Conservation (phyloP, 108 stramenopile genomes). For the Nitzschia putrida region DNA sequence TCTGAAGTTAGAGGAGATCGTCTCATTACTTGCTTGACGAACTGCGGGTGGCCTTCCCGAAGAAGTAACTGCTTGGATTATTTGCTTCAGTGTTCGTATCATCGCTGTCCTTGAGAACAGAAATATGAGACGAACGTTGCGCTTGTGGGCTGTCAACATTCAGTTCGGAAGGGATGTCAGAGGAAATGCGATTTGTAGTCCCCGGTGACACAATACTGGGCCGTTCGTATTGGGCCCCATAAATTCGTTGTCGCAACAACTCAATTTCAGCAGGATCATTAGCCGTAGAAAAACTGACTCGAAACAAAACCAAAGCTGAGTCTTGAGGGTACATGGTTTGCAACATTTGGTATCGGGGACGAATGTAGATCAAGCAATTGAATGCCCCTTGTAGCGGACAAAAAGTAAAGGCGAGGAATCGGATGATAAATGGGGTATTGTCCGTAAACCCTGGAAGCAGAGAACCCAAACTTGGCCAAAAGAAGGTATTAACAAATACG, state of each 20-base stretch:
- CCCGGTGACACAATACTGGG: slow-evolving; percentile 9
- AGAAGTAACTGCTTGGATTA: no score
- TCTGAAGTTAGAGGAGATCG: no score
- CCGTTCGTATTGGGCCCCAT: slow-evolving; percentile 17
- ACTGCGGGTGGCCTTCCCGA: no score
- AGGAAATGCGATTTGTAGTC: neutral
- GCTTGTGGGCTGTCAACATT: slow-evolving; percentile 15
- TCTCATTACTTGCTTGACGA: no score
- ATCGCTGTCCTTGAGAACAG: slow-evolving; percentile 15
- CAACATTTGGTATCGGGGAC: slow-evolving; percentile 42
- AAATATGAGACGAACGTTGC: slow-evolving; percentile 12
- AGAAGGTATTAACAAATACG: slow-evolving; percentile 19
- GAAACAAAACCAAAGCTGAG: slow-evolving; percentile 13
- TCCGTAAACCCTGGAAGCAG: neutral
- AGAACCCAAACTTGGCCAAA: slow-evolving; percentile 13
- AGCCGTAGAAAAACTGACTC: slow-evolving; percentile 34
- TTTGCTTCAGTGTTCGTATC: slow-evolving; percentile 13
- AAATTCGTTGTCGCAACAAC: slow-evolving; percentile 27
- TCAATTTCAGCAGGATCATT: slow-evolving; percentile 37
- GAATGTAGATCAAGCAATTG: slow-evolving; percentile 46
- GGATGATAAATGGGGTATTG: slow-evolving; percentile 5
- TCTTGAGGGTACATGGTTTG: slow-evolving; percentile 32
- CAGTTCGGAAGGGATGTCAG: slow-evolving; percentile 16
- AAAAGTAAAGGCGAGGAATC: slow-evolving; percentile 12
- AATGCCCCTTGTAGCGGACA: slow-evolving; percentile 49